Evolutionary conservation across 1,284 basidiomycete genomes (phyloP), one percentile per base, ranked within the genome.

Genomic region (Trametes sp.): DNA sequence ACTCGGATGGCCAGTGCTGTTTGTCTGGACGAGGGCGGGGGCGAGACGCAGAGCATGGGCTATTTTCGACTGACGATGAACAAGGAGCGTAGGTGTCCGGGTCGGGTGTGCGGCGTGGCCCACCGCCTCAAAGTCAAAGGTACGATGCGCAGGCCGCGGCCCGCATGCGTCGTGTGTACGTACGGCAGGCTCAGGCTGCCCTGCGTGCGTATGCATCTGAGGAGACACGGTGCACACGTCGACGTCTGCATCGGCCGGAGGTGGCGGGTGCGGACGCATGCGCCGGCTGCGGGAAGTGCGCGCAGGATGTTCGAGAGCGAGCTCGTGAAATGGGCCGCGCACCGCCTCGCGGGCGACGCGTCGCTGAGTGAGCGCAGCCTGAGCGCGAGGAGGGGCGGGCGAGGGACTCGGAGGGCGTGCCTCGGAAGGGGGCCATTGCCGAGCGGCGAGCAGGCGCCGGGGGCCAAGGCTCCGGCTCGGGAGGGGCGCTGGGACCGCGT

Each of bases 381-480:
- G 56, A 51, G n/a, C 48, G n/a, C 36, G 48, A 33, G 16, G n/a
- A 4, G 41, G n/a, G 7, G 56, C n/a, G n/a, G 38, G 19, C n/a
- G 48, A 4, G 29, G 7, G 56, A 33, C n/a, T n/a, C n/a, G 33
- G 51, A 23, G 50, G 44, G 44, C 42, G 44, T 50, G 24, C 24
- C 49, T 59, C 58, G 58, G 58, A 59, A 24, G 51, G 35, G 33
- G 51, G 58, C 26, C 51, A 51, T 31, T 54, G 51, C 58, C 58
- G 58, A 59, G 24, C 45, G 45, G 45, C 45, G 45, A 24, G 45
- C 10, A 46, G 44, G 36, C 58, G 58, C 58, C 51, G 51, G 45
- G 54, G 23, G 26, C 52, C 51, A 54, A 31, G 45, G 11, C 9
- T 42, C 44, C 50, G 59, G 52, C 28, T 55, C 51, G 52, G 51